phyloP scores from a whole-genome alignment of 148 eudicot genomes.

The Amaranthus palmeri region DNA sequence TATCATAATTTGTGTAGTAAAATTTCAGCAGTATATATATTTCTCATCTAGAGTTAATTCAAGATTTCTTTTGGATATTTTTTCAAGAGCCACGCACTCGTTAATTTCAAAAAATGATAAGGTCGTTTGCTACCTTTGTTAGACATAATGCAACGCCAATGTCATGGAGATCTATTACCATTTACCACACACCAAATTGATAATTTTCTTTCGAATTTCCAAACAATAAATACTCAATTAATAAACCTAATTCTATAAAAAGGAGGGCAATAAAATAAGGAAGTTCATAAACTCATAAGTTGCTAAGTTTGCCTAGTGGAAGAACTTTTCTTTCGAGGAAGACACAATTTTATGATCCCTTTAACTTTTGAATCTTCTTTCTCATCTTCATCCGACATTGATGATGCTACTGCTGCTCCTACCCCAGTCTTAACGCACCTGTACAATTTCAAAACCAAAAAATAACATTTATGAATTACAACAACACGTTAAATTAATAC shows the following conservation, averaged over 20 bases:
- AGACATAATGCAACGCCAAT: too few species aligned
- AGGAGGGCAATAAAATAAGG: background rate
- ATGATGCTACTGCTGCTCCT: conserved; percentile 9
- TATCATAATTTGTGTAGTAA: too few species aligned
- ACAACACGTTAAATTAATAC: background rate
- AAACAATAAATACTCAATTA: too few species aligned
- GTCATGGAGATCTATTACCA: too few species aligned
- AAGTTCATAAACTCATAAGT: conserved; percentile 16
- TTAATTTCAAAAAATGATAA: too few species aligned
- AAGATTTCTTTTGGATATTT: too few species aligned
- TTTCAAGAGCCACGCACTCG: too few species aligned
- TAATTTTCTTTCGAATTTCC: too few species aligned
- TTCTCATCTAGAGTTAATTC: too few species aligned
- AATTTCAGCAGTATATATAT: too few species aligned
- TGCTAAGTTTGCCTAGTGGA: conserved; percentile 15
- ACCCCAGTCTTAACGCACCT: conserved; percentile 25
- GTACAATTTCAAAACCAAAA: background rate
- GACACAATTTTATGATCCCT: conserved; percentile 28
- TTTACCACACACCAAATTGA: too few species aligned
- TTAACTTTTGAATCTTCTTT: conserved; percentile 10
- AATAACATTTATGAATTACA: background rate
- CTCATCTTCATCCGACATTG: conserved; percentile 12
- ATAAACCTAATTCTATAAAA: background rate
- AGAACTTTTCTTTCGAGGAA: conserved; percentile 26
- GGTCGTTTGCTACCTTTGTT: too few species aligned